These are phyloP conservation scores for Medicago arabica DNA, from an alignment of 306 rosid species.

Conservation along the genomic window DNA sequence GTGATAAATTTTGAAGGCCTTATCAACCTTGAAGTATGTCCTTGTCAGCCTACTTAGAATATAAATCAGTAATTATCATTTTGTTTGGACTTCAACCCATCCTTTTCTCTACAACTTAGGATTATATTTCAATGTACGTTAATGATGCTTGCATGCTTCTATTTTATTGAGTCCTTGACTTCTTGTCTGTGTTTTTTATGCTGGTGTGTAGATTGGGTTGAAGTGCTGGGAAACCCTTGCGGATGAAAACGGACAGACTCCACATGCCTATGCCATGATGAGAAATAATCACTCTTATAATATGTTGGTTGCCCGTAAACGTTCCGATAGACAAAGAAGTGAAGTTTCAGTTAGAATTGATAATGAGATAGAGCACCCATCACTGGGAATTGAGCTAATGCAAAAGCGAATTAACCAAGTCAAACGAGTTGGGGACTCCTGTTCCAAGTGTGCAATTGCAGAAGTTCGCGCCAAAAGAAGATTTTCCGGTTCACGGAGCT, in stretches of 20 bases:
- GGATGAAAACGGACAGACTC: conserved; percentile 79
- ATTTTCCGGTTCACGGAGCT: conserved; percentile 67
- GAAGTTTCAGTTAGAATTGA: conserved; percentile 69
- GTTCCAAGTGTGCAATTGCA: conserved; percentile 68
- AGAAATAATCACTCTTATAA: conserved; percentile 74
- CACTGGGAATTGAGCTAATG: conserved; percentile 47
- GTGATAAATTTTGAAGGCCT: not conserved
- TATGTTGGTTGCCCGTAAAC: conserved; percentile 70
- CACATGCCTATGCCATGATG: conserved; percentile 74
- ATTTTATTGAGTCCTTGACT: conserved; percentile 9
- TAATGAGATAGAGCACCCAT: conserved; percentile 51
- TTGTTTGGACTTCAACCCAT: conserved; percentile 9
- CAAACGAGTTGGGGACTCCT: conserved; percentile 56
- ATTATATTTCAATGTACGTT: conserved; percentile 19
- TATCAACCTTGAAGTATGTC: not conserved
- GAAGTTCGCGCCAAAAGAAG: conserved; percentile 53
- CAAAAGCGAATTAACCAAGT: conserved; percentile 35
- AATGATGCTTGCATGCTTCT: conserved; percentile 6
- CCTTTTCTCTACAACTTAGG: not conserved
- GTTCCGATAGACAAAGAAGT: conserved; percentile 59
- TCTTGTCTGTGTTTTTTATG: not conserved
- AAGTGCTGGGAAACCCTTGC: conserved; percentile 76
- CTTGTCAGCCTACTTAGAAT: not conserved
- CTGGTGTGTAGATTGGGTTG: conserved; percentile 69
- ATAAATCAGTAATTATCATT: not conserved